These are phyloP conservation scores for Ceratopteris richardii DNA, from an alignment of 75 land plant species.

Conservation along the genomic window DNA sequence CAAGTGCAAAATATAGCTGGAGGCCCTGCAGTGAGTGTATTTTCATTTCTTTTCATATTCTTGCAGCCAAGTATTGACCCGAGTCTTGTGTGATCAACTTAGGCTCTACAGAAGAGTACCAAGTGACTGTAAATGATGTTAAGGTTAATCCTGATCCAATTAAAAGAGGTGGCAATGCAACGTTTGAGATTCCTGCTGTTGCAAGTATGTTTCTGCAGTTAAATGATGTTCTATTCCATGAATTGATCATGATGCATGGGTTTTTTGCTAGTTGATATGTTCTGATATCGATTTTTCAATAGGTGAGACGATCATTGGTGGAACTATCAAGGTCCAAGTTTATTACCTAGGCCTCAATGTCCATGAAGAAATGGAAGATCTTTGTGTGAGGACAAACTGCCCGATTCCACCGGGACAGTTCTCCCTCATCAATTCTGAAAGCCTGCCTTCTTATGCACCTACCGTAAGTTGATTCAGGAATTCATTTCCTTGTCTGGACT, in stretches of 20 bases:
- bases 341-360: conserved; percentile 1
- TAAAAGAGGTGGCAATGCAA: background rate
- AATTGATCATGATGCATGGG: background rate
- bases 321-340: conserved; percentile 1
- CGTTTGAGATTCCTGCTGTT: conserved; percentile 2
- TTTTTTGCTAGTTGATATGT: background rate
- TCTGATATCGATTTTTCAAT: background rate
- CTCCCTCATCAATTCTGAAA: background rate
- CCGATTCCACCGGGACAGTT: conserved; percentile 4
- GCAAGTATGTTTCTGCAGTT: background rate
- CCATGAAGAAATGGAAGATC: conserved; percentile 1
- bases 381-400: conserved; percentile 2
- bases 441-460: conserved; percentile 1
- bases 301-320: conserved; percentile 2
- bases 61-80: too few relatives aligned
- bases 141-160: background rate
- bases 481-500: too few relatives aligned
- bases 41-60: too few relatives aligned
- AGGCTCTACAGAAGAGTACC: background rate
- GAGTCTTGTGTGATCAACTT: background rate
- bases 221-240: background rate
- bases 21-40: too few relatives aligned
- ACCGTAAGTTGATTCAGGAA: conserved; percentile 8
- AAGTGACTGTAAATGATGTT: conserved; percentile 3
- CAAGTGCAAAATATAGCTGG: background rate